Percentiles rank a stretch among this genome's conserved stretches.
Conservation (phyloP, 805 yeast genomes). For the Sungouiozyma ichnusensis region DNA sequence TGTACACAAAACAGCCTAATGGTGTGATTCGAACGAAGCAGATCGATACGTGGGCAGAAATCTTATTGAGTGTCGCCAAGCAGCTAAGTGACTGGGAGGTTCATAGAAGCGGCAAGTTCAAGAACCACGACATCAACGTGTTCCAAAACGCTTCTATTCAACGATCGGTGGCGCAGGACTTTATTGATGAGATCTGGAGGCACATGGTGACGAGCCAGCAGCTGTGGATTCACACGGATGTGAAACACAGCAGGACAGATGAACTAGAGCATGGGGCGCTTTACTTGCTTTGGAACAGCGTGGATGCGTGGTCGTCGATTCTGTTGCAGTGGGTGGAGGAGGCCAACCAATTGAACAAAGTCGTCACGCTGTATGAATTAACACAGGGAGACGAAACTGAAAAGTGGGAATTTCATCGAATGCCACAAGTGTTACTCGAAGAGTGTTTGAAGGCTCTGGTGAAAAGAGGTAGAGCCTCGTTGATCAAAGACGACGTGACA, state of each 20-base stretch:
- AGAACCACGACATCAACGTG: slow-evolving; percentile 21
- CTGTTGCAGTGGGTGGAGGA: slow-evolving; percentile 62
- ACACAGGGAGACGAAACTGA: slow-evolving; percentile 50
- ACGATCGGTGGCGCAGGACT: slow-evolving; percentile 44
- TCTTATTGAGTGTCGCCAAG: slow-evolving; percentile 54
- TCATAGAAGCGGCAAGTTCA: slow-evolving; percentile 23
- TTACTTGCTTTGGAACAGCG: slow-evolving; percentile 53
- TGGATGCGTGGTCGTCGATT: slow-evolving; percentile 57
- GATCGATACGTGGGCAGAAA: slow-evolving; percentile 61
- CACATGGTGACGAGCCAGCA: slow-evolving; percentile 45
- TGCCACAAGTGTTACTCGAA: slow-evolving; percentile 47
- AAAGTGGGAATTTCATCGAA: slow-evolving; percentile 49
- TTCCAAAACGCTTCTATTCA: slow-evolving; percentile 44
- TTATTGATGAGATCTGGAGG: slow-evolving; percentile 44
- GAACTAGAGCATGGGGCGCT: slow-evolving; percentile 20
- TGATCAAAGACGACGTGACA: slow-evolving; percentile 57
- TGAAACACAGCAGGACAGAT: background rate
- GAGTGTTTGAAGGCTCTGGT: slow-evolving; percentile 48
- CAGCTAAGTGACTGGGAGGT: slow-evolving; percentile 46
- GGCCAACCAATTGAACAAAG: slow-evolving; percentile 68
- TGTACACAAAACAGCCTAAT: slow-evolving; percentile 84
- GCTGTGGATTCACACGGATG: slow-evolving; percentile 37
- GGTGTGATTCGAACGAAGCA: slow-evolving; percentile 69
- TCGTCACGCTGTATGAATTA: slow-evolving; percentile 75
- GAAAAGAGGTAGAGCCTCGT: slow-evolving; percentile 60